A percentile compares a stretch with the other conserved stretches of the same genome.
Evolutionary conservation across 2,329 filamentous ascomycete species (phyloP).

Genomic region (Pseudogymnoascus verrucosus): DNA sequence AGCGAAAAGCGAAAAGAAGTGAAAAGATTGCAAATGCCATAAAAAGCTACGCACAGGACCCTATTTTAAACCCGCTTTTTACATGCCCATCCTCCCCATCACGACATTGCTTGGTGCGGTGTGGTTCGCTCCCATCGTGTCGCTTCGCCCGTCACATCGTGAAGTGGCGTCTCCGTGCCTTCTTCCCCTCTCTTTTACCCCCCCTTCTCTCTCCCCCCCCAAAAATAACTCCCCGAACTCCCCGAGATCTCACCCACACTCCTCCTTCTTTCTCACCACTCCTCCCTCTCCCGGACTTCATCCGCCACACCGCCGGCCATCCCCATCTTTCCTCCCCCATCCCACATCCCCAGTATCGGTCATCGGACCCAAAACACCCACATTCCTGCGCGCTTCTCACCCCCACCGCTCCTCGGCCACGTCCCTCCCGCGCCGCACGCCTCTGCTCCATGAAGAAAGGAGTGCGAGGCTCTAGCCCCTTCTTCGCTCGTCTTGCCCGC

Average conservation of each 20-base stretch:
- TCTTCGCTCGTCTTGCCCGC: background rate
- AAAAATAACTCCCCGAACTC: background rate
- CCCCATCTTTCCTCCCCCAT: background rate
- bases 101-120: constrained; percentile 62
- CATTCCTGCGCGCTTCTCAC: background rate
- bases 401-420: background rate
- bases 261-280: background rate
- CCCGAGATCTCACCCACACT: background rate
- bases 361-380: background rate
- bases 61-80: constrained; percentile 4
- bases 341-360: background rate
- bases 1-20: constrained; percentile 13
- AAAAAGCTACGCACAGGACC: background rate
- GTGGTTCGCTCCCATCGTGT: constrained; percentile 33
- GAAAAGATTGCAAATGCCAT: background rate
- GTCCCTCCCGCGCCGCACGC: background rate
- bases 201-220: background rate
- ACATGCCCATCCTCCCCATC: constrained; percentile 35
- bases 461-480: background rate
- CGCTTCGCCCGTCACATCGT: background rate
- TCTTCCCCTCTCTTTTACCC: background rate
- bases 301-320: background rate
- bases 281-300: background rate
- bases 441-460: background rate
- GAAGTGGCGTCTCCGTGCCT: background rate